Evolutionary conservation across 2,329 filamentous ascomycete species (phyloP).

Genomic region (Hysterium pulicare): DNA sequence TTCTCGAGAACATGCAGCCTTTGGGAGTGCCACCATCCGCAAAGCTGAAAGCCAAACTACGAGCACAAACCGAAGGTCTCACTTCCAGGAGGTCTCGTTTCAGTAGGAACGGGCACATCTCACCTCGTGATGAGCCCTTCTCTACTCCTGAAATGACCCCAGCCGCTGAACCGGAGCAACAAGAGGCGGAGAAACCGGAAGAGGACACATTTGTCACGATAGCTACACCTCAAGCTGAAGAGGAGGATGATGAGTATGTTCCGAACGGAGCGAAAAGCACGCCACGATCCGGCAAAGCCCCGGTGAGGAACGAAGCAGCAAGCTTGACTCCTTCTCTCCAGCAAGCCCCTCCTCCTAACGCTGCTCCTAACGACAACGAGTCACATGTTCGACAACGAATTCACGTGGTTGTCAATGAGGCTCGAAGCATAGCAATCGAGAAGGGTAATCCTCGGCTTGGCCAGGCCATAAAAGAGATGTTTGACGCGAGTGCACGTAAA

Average conservation of each 20-base stretch:
- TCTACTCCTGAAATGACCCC: slow-evolving; percentile 47
- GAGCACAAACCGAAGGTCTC: slow-evolving; percentile 42
- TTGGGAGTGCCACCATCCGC: slow-evolving; percentile 68
- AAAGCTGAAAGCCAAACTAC: slow-evolving; percentile 57
- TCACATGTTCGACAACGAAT: slow-evolving; percentile 21
- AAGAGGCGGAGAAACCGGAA: slow-evolving; percentile 38
- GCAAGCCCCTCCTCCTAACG: slow-evolving; percentile 4
- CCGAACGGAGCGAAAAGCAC: slow-evolving; percentile 28
- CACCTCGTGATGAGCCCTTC: slow-evolving; percentile 38
- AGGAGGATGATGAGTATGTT: slow-evolving; percentile 47
- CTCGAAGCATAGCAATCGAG: slow-evolving; percentile 39
- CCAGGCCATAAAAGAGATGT: slow-evolving; percentile 42
- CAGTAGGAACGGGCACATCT: slow-evolving; percentile 40
- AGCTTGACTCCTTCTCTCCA: not conserved
- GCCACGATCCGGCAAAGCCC: slow-evolving; percentile 22
- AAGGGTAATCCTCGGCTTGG: slow-evolving; percentile 27
- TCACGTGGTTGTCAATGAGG: slow-evolving; percentile 40
- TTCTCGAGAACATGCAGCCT: slow-evolving; percentile 80
- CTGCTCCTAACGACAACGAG: no score
- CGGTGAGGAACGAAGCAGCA: slow-evolving; percentile 29
- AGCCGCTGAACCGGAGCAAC: slow-evolving; percentile 36
- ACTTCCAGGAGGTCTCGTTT: slow-evolving; percentile 36
- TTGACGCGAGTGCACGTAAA: slow-evolving; percentile 39
- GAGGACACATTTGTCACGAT: slow-evolving; percentile 27
- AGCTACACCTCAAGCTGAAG: slow-evolving; percentile 37